Conservation (phyloP, 192 early-diverging fungal species). For the Thoreauomyces humboldtii region DNA sequence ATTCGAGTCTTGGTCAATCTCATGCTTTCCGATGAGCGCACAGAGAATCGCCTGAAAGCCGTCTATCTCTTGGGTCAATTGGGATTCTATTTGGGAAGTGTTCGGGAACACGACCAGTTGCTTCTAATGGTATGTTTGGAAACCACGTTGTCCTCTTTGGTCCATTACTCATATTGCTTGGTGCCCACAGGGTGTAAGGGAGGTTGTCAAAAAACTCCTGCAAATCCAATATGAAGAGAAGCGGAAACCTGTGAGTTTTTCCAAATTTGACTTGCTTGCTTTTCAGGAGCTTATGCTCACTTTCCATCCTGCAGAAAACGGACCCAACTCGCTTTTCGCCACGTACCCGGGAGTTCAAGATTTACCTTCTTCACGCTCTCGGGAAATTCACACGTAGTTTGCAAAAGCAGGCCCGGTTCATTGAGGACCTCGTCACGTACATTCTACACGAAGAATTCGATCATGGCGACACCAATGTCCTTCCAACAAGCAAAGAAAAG, state of each 20-base stretch:
- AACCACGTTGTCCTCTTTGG: too few species aligned
- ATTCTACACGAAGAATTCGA: conserved; percentile 47
- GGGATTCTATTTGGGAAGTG: conserved; percentile 39
- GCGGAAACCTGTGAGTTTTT: conserved; percentile 13
- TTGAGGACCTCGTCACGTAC: conserved; percentile 50
- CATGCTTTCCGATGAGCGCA: conserved; percentile 47
- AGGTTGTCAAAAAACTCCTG: conserved; percentile 41
- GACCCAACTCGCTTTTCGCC: conserved; percentile 17
- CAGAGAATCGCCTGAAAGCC: conserved; percentile 53
- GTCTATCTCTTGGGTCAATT: conserved; percentile 50
- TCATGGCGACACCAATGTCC: conserved; percentile 33
- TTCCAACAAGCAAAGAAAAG: background rate
- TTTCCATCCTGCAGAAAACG: too few species aligned
- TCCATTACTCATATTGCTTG: too few species aligned
- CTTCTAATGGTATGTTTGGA: conserved; percentile 37
- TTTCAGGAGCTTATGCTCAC: too few species aligned
- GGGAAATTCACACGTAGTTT: conserved; percentile 46
- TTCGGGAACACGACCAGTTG: conserved; percentile 46
- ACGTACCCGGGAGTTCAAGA: conserved; percentile 37
- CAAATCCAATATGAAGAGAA: conserved; percentile 48
- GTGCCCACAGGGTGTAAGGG: conserved; percentile 44
- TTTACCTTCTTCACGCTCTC: conserved; percentile 50
- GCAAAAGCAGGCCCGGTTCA: conserved; percentile 33
- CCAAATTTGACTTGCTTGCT: too few species aligned
- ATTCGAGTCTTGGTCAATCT: conserved; percentile 42